Evolutionary conservation across 2,329 filamentous ascomycete species (phyloP), one percentile per base, ranked within the genome.

Genomic region (Biscogniauxia sp.): DNA sequence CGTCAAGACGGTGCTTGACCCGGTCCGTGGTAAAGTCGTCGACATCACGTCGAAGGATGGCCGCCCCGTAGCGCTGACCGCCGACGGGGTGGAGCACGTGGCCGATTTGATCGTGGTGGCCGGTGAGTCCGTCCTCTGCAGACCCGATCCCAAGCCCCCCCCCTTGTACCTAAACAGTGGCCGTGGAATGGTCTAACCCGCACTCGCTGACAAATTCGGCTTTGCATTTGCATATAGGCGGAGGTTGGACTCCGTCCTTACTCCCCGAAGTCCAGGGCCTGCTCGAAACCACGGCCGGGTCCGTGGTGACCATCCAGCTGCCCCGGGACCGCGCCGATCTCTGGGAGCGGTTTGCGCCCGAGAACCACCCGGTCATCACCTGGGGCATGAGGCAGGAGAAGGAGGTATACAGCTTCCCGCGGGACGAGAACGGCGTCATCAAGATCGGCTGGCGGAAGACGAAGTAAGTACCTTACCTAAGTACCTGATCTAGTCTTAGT

Each of bases 401-500:
- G 51, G 70, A 79, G 1, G 70, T 83, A 0, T 82, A 83, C 62
- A 81, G 81, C 17, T 82, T 84, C 53, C 76, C 82, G 0, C 67
- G 75, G 0, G 76, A 78, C 20, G 71, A 77, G 8, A 63, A 77
- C 2, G 77, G 81, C 0, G 66, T 75, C n/a, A 65, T 83, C 55
- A 82, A 83, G 65, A 75, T 82, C 60, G 82, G 78, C 1, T 85
- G 79, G 60, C 75, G 82, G 0, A 80, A 79, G 1, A 81, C 75
- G 0, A 85, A 84, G 67, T 82, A 76, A 65, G 80, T 23, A 78
- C 1, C 2, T 3, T 3, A 17, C 15, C 19, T 54, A 9, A 23
- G 2, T 23, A n/a, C n/a, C n/a, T n/a, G n/a, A n/a, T 32, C 28
- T 32, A 32, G 28, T 13, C 28, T 13, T 9, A 32, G 28, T 7